Base-by-base conservation (phyloP, 2,329 filamentous ascomycete genomes). In the Penicillium sp. region DNA sequence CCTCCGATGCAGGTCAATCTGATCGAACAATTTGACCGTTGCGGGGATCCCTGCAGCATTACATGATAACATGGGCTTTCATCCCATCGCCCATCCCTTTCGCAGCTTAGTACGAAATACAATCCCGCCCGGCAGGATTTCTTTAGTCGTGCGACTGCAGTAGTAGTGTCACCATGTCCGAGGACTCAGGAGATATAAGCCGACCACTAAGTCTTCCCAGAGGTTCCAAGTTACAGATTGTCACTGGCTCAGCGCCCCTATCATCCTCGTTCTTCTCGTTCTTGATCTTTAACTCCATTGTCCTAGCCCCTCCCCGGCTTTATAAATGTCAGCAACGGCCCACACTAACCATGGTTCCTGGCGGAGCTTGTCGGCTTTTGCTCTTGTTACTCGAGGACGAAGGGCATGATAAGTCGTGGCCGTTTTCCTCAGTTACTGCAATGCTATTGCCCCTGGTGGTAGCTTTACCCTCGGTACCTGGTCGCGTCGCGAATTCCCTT, bases 151-250 rank as follows among this genome's bases (percentile, higher is more conserved):
- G 47, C 47, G 28, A 33, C 49, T 33, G 28, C 35, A 53, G 10
- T 2, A 53, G 10, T 2, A 33, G 30, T 33, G 30, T 12, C 30
- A 33, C 30, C 12, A 2, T 45, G 49, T 45, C 49, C 53, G 44
- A 54, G 59, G 53, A 62, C 49, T 50, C 38, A 54, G 59, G 53
- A 62, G 42, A 69, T 70, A 65, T 67, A 70, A 70, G 68, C 68
- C 65, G 68, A 56, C 57, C 62, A 67, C 68, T 65, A 70, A 69
- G 68, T 56, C 7, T 47, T 55, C 53, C n/a, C n/a, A n/a, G n/a
- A n/a, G n/a, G n/a, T n/a, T n/a, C 26, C 49, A 47, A 51, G 55
- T 61, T 63, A 59, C 58, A 62, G 62, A 63, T 57, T 59, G 28
- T 64, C 49, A 61, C 59, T 67, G 59, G 56, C 26, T 47, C 33